These are phyloP conservation scores for Candida peoriensis DNA, from an alignment of 805 yeast genomes.

Conservation along the genomic window DNA sequence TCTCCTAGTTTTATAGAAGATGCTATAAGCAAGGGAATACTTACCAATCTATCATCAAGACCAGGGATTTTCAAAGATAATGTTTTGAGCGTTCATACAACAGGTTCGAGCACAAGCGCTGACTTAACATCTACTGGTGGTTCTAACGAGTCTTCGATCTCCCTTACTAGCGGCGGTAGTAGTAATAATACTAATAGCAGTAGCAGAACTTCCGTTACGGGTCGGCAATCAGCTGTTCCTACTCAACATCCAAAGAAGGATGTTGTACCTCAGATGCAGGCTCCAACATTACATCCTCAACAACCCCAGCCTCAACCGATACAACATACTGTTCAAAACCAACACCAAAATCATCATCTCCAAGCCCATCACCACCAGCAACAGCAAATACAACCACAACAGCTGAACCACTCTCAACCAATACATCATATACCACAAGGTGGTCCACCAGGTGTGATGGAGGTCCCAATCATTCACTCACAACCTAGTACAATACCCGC, in stretches of 20 bases:
- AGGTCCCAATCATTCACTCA: conserved; percentile 1
- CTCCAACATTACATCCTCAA: neutral
- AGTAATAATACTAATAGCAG: neutral
- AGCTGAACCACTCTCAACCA: conserved; percentile 2
- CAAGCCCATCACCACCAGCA: conserved; percentile 5
- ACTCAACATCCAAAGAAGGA: neutral
- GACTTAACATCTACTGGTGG: conserved; percentile 1
- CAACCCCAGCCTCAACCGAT: conserved; percentile 3
- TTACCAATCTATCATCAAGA: conserved; percentile 12
- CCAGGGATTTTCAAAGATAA: conserved; percentile 10
- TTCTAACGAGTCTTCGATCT: neutral
- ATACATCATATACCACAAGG: conserved; percentile 4
- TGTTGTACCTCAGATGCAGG: too few species aligned
- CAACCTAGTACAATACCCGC: too few species aligned
- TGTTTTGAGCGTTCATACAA: conserved; percentile 2
- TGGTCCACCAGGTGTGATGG: conserved; percentile 5
- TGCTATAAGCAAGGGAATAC: conserved; percentile 20
- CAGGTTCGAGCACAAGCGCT: conserved; percentile 7
- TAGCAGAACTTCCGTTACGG: too few species aligned
- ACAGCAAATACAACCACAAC: conserved; percentile 5
- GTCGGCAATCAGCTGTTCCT: too few species aligned
- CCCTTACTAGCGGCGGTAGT: neutral
- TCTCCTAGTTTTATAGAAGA: conserved; percentile 20
- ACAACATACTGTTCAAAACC: conserved; percentile 1
- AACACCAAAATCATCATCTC: conserved; percentile 4